Base-by-base conservation (phyloP, 2,329 filamentous ascomycete genomes). In the Fusarium guadeloupense region DNA sequence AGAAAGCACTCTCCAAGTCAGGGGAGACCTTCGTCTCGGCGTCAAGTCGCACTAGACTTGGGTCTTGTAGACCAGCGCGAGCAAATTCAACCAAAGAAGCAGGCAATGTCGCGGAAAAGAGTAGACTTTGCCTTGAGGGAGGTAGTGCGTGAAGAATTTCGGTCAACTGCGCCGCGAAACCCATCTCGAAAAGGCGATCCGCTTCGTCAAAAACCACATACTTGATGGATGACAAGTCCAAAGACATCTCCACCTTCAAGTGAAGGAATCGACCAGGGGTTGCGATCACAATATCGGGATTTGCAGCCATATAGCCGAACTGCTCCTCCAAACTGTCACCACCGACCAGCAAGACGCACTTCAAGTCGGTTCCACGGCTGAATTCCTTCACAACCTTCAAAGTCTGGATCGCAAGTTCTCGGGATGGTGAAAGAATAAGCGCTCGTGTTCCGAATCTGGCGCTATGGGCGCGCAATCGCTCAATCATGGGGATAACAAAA, bases 161-260 rank as follows among this genome's bases (percentile, higher is more conserved):
- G 1, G 91, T 90, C 67, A 99, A 81, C 72, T 99, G 95, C 4
- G 91, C 88, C 5, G 93, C 93, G 73, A 99, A 99, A 68, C 95
- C 96, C 94, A 99, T 97, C 74, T 99, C 95, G 76, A 99, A 99
- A 17, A 99, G 81, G 48, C 95, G 86, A 81, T 99, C 95, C 2
- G 95, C 95, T 76, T 99, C 95, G 73, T 99, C 95, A 64, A 99
- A 99, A 9, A 99, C 95, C 20, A 97, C 92, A 71, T 99, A 99
- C 67, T 87, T 85, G 59, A 99, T 89, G 5, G 92, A 96, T 1
- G 89, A 92, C n/a, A 99, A 79, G 71, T 97, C 92, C 46, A 99
- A 77, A 9, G 84, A 83, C 96, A 99, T 99, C 74, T 99, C 95
- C 17, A 98, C 94, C 77, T 98, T 96, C 63, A 99, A 78, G 81